Evolutionary conservation across 768 basidiomycete genomes (phyloP).

Genomic region (Boletellus ananas): DNA sequence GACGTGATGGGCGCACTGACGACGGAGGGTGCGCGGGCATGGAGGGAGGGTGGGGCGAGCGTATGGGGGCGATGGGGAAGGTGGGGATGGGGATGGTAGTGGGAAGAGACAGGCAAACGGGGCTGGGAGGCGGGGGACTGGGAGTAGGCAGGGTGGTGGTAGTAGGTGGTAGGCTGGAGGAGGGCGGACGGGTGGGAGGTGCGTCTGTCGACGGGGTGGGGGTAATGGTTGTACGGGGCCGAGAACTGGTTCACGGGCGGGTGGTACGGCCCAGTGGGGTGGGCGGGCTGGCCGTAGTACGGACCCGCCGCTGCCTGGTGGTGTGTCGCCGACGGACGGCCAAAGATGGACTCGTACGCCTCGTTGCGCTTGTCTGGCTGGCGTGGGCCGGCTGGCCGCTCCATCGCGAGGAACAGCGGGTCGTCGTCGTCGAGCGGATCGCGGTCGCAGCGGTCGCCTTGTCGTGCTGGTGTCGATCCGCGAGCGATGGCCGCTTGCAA

Average conservation of each 20-base stretch:
- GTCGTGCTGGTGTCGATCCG: neutral
- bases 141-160: slow-evolving; percentile 29
- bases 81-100: slow-evolving; percentile 16
- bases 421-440: slow-evolving; percentile 2
- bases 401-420: slow-evolving; percentile 34
- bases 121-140: slow-evolving; percentile 31
- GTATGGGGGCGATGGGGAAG: slow-evolving; percentile 24
- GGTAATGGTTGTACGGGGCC: slow-evolving; percentile 40
- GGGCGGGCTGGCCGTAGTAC: slow-evolving; percentile 17
- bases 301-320: slow-evolving; percentile 33
- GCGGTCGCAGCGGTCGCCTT: slow-evolving; percentile 3
- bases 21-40: slow-evolving; percentile 50
- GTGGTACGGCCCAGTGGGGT: slow-evolving; percentile 15
- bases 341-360: slow-evolving; percentile 87
- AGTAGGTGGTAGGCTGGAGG: slow-evolving; percentile 22
- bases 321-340: slow-evolving; percentile 60
- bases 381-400: slow-evolving; percentile 57
- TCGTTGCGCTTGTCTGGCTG: slow-evolving; percentile 68
- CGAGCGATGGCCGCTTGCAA: slow-evolving; percentile 7
- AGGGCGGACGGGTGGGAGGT: slow-evolving; percentile 39
- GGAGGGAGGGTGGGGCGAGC: slow-evolving; percentile 39
- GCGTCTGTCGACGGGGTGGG: slow-evolving; percentile 42
- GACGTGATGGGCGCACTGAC: slow-evolving; percentile 39
- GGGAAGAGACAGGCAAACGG: slow-evolving; percentile 11
- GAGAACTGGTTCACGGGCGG: slow-evolving; percentile 28